Base-by-base conservation (phyloP, 106 monocot species). In the Dioscorea zingiberensis region DNA sequence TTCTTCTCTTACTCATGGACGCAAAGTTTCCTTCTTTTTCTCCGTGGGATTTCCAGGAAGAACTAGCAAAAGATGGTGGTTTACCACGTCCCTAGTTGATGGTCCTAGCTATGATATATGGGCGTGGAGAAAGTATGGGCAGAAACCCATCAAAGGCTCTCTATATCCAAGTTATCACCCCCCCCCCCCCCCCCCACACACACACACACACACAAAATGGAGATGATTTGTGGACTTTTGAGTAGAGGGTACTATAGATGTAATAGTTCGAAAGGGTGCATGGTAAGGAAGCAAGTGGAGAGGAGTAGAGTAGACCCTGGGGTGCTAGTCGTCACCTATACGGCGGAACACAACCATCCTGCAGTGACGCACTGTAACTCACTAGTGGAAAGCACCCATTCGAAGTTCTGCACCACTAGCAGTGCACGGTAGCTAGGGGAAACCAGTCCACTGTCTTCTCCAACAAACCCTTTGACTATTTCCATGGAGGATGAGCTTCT, bases 61-160 rank as follows among this genome's bases (percentile, higher is more conserved):
- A 91, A 80, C 71, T 91, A 91, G 71, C 83, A 85, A 46, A 91
- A 83, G 72, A 93, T 86, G 81, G 93, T 93, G 69, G 86, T 93
- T 13, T 93, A 89, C 38, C 38, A 38, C 79, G 79, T 93, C 19
- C 93, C 93, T 64, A n/a, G 93, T 89, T 56, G 93, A 93, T 63
- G 93, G 89, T 30, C 83, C 89, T 54, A 86, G 89, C 26, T 89
- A 89, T 71, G 93, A 93, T 78, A 81, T 93, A 8, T 93, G 93
- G 93, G 93, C 93, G 69, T 93, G 93, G 93, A 89, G 93, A 72
- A 93, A 93, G 66, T 93, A 93, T 68, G 93, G 93, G 6, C 93
- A 93, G 56, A 93, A 93, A 67, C 93, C 93, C 58, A 93, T 93
- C 74, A 93, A 93, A 65, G 93, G 93, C 16, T 93, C 93, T 69